Base-by-base conservation (phyloP, 352 stramenopile species). In the Phytophthora aleatoria region DNA sequence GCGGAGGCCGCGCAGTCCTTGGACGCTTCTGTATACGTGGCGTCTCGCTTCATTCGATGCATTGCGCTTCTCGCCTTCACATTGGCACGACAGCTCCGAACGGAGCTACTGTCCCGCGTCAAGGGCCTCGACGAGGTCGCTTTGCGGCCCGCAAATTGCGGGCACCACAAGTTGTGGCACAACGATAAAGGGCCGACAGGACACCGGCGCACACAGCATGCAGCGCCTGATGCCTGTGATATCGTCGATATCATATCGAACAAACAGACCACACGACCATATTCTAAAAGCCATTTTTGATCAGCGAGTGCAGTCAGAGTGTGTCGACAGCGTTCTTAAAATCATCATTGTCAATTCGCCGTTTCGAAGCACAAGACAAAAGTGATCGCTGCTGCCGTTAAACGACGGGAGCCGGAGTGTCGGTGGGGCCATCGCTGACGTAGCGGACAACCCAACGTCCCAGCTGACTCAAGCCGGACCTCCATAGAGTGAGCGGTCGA, bases 401-500 rank as follows among this genome's bases (percentile, higher is more conserved):
- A 1, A 45, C 59, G 42, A 67, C 35, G 31, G 41, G 35, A 68
- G 52, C 52, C 44, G 52, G 44, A 67, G 41, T 44, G 20, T 64
- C 47, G 43, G 31, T 48, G 39, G 39, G n/a, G 38, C 12, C 39
- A 45, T 45, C 39, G 39, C 39, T 48, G 42, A 28, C 16, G 30
- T 15, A 45, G 13, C n/a, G 16, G 26, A 55, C 27, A n/a, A 43
- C 4, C 24, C 3, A 15, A 38, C 12, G 12, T n/a, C 20, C 20
- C 50, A 61, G 26, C 24, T 67, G 58, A 41, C 24, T 20, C 43
- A 27, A 45, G 50, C 15, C 41, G 51, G 60, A 61, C 35, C 51
- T 67, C 43, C 52, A 67, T 62, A 67, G 60, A 67, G 60, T 45
- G 60, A 67, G 60, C 39, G 43, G 49, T 52, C 13, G 5, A 9